phyloP scores from a whole-genome alignment of 2,329 filamentous ascomycete genomes.

The Cladosporium phlei region DNA sequence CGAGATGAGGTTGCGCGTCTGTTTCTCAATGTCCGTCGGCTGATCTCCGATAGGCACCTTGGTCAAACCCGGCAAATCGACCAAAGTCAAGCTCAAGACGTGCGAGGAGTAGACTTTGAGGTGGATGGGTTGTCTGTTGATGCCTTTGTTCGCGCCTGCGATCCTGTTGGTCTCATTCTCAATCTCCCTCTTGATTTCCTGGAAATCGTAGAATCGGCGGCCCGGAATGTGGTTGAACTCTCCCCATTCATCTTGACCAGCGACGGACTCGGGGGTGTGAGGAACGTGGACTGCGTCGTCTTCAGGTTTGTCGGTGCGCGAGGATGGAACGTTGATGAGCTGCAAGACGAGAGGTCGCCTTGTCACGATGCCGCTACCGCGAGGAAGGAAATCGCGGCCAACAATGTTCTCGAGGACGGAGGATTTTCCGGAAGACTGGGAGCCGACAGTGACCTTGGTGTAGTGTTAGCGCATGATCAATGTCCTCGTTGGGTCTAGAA shows the following conservation, averaged over 20 bases:
- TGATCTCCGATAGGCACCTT: slow-evolving; percentile 98
- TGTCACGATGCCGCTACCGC: slow-evolving; percentile 95
- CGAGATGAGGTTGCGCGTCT: slow-evolving; percentile 90
- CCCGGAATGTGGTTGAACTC: slow-evolving; percentile 95
- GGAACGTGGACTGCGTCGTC: slow-evolving; percentile 62
- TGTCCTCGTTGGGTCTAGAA: too few species aligned
- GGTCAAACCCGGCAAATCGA: slow-evolving; percentile 91
- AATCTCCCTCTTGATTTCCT: slow-evolving; percentile 90
- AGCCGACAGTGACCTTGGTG: slow-evolving; percentile 87
- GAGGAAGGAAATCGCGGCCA: slow-evolving; percentile 91
- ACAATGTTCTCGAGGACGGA: slow-evolving; percentile 99
- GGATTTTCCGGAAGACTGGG: slow-evolving; percentile 96
- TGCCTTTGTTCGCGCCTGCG: slow-evolving; percentile 94
- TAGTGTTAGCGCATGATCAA: slow-evolving; percentile 21
- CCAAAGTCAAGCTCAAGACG: slow-evolving; percentile 90
- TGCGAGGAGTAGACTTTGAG: slow-evolving; percentile 97
- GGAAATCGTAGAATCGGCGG: slow-evolving; percentile 84
- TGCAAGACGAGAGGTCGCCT: slow-evolving; percentile 91
- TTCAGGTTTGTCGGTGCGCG: slow-evolving; percentile 63
- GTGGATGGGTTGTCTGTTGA: slow-evolving; percentile 96
- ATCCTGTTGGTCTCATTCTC: slow-evolving; percentile 95
- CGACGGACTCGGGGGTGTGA: slow-evolving; percentile 72
- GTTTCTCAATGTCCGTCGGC: slow-evolving; percentile 95
- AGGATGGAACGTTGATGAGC: slow-evolving; percentile 87
- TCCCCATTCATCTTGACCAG: slow-evolving; percentile 70